A percentile compares a stretch with the other conserved stretches of the same genome.
Conservation (phyloP, 108 stramenopile species). For the Chaetoceros muelleri region DNA sequence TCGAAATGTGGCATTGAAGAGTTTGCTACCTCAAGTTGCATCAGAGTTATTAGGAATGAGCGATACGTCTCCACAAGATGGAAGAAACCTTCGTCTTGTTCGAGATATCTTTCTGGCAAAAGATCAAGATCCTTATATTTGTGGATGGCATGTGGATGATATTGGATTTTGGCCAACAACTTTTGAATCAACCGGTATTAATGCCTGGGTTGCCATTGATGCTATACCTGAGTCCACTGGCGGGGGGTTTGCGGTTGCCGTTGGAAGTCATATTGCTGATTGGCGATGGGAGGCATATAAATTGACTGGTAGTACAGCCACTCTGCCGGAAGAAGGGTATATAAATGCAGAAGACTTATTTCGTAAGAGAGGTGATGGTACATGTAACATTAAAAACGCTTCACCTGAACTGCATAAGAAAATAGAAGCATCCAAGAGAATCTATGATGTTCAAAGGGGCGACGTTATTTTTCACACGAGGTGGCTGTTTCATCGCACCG, state of each 20-base stretch:
- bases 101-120: slow-evolving; percentile 38
- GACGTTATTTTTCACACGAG: slow-evolving; percentile 70
- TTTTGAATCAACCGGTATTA: slow-evolving; percentile 46
- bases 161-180: slow-evolving; percentile 77
- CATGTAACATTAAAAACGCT: slow-evolving; percentile 53
- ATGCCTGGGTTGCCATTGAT: slow-evolving; percentile 78
- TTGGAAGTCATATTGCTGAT: slow-evolving; percentile 47
- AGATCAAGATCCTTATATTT: slow-evolving; percentile 58
- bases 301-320: slow-evolving; percentile 47
- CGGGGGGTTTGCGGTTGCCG: slow-evolving; percentile 67
- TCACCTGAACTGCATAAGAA: slow-evolving; percentile 55
- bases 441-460: slow-evolving; percentile 52
- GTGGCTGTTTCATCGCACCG: slow-evolving; percentile 76
- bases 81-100: not conserved
- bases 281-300: slow-evolving; percentile 61
- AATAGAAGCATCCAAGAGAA: slow-evolving; percentile 60
- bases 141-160: slow-evolving; percentile 81
- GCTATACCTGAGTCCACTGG: slow-evolving; percentile 48
- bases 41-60: slow-evolving; percentile 11
- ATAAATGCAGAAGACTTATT: slow-evolving; percentile 46
- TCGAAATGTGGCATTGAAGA: slow-evolving; percentile 14
- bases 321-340: slow-evolving; percentile 51
- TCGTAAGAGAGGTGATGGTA: slow-evolving; percentile 52
- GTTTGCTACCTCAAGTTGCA: slow-evolving; percentile 17
- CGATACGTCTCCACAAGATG: not conserved